Percentiles rank a stretch among this genome's conserved stretches.
phyloP scores from a whole-genome alignment of 2,329 filamentous ascomycete genomes.

The Aphanoascus verrucosus region DNA sequence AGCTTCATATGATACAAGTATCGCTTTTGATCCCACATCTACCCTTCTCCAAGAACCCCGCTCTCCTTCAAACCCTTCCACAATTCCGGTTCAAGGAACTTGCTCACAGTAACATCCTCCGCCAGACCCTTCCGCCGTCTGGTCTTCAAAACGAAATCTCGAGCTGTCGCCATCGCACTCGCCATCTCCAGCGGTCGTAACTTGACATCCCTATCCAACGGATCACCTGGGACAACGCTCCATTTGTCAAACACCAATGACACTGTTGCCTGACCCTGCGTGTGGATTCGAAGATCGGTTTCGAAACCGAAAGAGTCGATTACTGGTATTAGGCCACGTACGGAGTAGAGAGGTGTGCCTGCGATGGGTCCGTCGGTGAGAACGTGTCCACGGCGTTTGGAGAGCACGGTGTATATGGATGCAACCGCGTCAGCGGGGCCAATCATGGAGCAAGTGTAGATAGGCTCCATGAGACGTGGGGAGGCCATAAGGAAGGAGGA shows the following conservation, averaged over 20 bases:
- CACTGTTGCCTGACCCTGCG: conserved; percentile 81
- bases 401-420: conserved; percentile 82
- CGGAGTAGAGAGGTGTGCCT: conserved; percentile 85
- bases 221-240: conserved; percentile 92
- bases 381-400: conserved; percentile 80
- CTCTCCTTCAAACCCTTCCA: conserved; percentile 81
- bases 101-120: conserved; percentile 90
- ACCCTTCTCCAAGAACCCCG: conserved; percentile 61
- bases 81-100: conserved; percentile 90
- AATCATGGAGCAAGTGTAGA: conserved; percentile 87
- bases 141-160: conserved; percentile 96
- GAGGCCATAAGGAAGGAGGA: conserved; percentile 95
- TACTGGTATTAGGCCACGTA: conserved; percentile 82
- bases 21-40: not conserved
- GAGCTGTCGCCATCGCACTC: conserved; percentile 72
- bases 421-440: conserved; percentile 82
- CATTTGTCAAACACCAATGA: conserved; percentile 91
- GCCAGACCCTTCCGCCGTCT: conserved; percentile 83
- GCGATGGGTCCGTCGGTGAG: conserved; percentile 88
- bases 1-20: not conserved
- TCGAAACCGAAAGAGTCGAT: conserved; percentile 98
- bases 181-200: conserved; percentile 79
- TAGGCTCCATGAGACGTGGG: conserved; percentile 89
- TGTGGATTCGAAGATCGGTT: conserved; percentile 91
- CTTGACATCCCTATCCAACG: conserved; percentile 75